Evolutionary conservation across 2,329 filamentous ascomycete species (phyloP).

Genomic region (Talaromyces sp.): DNA sequence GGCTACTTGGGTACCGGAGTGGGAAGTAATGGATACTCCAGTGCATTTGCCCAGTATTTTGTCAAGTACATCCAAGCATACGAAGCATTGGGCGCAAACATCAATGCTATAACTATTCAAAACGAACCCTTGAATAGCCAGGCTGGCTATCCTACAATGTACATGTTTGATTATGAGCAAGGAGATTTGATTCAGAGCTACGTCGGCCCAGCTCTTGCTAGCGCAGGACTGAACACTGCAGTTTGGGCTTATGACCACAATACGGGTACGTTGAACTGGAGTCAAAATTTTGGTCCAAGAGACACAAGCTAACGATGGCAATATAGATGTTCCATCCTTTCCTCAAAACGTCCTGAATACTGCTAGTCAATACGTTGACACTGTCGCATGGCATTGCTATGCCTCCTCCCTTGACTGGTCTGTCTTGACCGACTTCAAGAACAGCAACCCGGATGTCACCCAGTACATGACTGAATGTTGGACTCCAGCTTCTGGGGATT

Average conservation of each 20-base stretch:
- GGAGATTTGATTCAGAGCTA: conserved; percentile 4
- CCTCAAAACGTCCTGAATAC: conserved; percentile 7
- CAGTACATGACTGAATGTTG: conserved; percentile 16
- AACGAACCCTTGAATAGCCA: conserved; percentile 12
- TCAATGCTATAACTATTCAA: conserved; percentile 12
- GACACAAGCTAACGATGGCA: background rate
- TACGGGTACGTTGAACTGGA: background rate
- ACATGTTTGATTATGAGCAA: conserved; percentile 9
- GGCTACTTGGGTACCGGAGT: background rate
- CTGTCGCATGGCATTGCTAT: conserved; percentile 16
- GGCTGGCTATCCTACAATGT: conserved; percentile 12
- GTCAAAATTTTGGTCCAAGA: background rate
- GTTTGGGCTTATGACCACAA: conserved; percentile 15
- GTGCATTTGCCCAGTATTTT: conserved; percentile 13
- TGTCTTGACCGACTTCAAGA: conserved; percentile 10
- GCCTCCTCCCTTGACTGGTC: background rate
- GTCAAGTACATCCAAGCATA: conserved; percentile 15
- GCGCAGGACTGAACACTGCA: conserved; percentile 4
- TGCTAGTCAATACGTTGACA: conserved; percentile 12
- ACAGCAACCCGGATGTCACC: conserved; percentile 4
- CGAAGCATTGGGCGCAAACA: conserved; percentile 6
- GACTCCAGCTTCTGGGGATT: conserved; percentile 2
- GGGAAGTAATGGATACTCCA: background rate
- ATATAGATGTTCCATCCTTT: conserved; percentile 1
- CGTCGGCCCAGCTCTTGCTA: conserved; percentile 12